phyloP scores from a whole-genome alignment of 345 rosid species.

The Capsella bursapastoris region DNA sequence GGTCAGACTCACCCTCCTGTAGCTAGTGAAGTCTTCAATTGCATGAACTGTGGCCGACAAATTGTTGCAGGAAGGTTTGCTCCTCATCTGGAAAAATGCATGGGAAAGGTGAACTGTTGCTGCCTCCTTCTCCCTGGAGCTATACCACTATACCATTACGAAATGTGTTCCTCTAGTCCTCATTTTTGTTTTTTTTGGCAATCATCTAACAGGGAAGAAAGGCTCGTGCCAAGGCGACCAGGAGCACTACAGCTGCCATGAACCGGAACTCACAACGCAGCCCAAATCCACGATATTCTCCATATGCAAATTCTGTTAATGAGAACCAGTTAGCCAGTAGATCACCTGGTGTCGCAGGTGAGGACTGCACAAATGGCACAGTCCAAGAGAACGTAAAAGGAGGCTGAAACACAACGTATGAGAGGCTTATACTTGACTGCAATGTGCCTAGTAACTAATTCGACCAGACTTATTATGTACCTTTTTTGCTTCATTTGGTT shows the following conservation, averaged over 20 bases:
- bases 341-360: slow-evolving; percentile 56
- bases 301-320: slow-evolving; percentile 58
- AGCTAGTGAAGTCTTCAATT: slow-evolving; percentile 81
- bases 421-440: slow-evolving; percentile 22
- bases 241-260: slow-evolving; percentile 83
- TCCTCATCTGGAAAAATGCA: slow-evolving; percentile 96
- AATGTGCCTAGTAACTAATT: slow-evolving; percentile 23
- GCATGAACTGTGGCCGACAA: slow-evolving; percentile 92
- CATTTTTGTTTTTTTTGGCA: slow-evolving; percentile 20
- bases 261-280: slow-evolving; percentile 67
- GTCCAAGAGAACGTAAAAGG: slow-evolving; percentile 46
- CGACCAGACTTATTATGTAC: background rate
- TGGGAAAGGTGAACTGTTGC: slow-evolving; percentile 82
- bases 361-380: slow-evolving; percentile 64
- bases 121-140: background rate
- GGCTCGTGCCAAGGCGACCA: slow-evolving; percentile 73
- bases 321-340: slow-evolving; percentile 63
- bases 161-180: slow-evolving; percentile 4
- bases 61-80: slow-evolving; percentile 93
- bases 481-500: no score
- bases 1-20: slow-evolving; percentile 88
- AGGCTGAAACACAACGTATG: slow-evolving; percentile 30
- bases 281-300: slow-evolving; percentile 57
- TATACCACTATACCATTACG: background rate
- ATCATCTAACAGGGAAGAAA: slow-evolving; percentile 74